Conservation (phyloP, 345 rosid species). For the Euphorbia tirucalli region DNA sequence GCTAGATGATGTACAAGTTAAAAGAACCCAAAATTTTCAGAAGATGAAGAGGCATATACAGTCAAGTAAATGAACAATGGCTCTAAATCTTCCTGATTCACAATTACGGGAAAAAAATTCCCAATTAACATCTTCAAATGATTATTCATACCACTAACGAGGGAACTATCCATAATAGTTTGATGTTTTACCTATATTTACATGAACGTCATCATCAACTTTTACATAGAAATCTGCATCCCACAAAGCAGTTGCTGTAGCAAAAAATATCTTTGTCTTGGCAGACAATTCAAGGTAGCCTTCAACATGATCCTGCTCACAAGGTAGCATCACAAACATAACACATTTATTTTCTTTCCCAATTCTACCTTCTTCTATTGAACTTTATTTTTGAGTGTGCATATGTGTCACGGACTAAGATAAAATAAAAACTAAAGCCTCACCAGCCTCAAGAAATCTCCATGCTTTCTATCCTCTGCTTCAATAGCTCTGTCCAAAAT, state of each 20-base stretch:
- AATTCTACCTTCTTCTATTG: not conserved
- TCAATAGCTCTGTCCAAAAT: conserved; percentile 87
- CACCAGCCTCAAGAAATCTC: conserved; percentile 90
- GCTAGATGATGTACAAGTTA: not conserved
- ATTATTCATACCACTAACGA: not conserved
- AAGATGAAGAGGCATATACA: not conserved
- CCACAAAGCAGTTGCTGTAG: conserved; percentile 82
- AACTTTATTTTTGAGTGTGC: not conserved
- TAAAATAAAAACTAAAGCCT: conserved; percentile 1
- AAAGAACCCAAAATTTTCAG: not conserved
- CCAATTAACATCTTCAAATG: not conserved
- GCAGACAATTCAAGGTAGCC: conserved; percentile 97
- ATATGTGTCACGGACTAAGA: conserved; percentile 7
- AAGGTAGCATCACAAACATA: conserved; percentile 13
- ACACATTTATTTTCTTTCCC: not conserved
- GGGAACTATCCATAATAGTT: not conserved
- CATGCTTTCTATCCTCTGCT: conserved; percentile 91
- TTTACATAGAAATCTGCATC: conserved; percentile 97
- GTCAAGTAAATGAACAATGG: not conserved
- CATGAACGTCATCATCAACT: conserved; percentile 99
- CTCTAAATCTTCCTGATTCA: not conserved
- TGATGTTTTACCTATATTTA: conserved; percentile 66
- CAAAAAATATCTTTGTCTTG: conserved; percentile 90
- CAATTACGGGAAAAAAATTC: not conserved
- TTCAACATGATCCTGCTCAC: conserved; percentile 86